phyloP scores from a whole-genome alignment of 495 filamentous ascomycete genomes.

The Beverwykella pulmonaria region DNA sequence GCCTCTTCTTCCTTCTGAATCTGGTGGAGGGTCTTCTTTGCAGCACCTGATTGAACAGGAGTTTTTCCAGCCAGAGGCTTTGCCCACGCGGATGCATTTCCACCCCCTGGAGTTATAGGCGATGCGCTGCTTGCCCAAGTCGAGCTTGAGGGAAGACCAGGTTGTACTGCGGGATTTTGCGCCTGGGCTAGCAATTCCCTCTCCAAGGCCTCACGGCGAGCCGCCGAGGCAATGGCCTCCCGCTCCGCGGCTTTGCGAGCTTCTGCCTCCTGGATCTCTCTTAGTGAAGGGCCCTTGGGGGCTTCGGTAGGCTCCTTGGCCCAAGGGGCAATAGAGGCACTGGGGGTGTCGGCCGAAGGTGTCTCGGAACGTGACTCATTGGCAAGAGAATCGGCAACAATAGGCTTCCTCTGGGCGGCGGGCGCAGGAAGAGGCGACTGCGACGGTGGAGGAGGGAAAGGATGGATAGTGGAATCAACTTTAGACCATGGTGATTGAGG shows the following conservation, averaged over 20 bases:
- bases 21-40: slow-evolving; percentile 90
- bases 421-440: slow-evolving; percentile 82
- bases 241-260: slow-evolving; percentile 89
- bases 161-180: slow-evolving; percentile 59
- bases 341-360: slow-evolving; percentile 52
- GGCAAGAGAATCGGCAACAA: slow-evolving; percentile 78
- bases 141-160: slow-evolving; percentile 82
- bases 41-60: slow-evolving; percentile 49
- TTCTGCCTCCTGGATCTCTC: slow-evolving; percentile 95
- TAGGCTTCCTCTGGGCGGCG: slow-evolving; percentile 81
- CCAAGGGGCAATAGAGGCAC: slow-evolving; percentile 79
- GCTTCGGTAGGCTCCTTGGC: slow-evolving; percentile 79
- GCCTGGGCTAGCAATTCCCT: slow-evolving; percentile 78
- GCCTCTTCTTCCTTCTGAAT: slow-evolving; percentile 96
- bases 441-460: slow-evolving; percentile 75
- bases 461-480: slow-evolving; percentile 66
- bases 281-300: slow-evolving; percentile 87
- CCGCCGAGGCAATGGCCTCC: slow-evolving; percentile 80
- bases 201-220: slow-evolving; percentile 75
- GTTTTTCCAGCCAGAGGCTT: slow-evolving; percentile 66
- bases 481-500: slow-evolving; percentile 65
- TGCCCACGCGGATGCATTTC: slow-evolving; percentile 62
- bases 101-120: slow-evolving; percentile 56
- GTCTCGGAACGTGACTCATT: slow-evolving; percentile 75
- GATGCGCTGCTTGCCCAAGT: slow-evolving; percentile 85